Conservation (phyloP, 2,329 filamentous ascomycete genomes). For the Madurella mycetomatis region DNA sequence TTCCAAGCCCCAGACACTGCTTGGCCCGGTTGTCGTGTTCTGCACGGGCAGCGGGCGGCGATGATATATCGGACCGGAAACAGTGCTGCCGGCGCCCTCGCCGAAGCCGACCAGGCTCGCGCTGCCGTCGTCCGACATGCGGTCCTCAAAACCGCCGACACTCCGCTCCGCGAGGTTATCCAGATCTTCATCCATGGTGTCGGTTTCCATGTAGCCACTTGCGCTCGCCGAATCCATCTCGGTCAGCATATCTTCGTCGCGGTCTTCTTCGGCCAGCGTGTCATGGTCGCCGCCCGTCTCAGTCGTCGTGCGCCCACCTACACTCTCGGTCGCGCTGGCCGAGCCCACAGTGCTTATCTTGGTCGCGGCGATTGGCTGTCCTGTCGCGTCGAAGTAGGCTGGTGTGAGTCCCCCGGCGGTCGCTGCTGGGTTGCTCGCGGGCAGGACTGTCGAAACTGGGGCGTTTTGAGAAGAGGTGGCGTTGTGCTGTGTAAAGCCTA, state of each 20-base stretch:
- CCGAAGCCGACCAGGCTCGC: constrained; percentile 87
- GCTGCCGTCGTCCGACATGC: constrained; percentile 79
- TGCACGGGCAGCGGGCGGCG: constrained; percentile 41
- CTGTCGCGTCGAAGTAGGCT: constrained; percentile 76
- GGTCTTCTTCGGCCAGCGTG: constrained; percentile 30
- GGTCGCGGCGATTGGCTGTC: constrained; percentile 62
- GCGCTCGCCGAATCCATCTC: constrained; percentile 44
- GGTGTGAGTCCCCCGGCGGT: constrained; percentile 43
- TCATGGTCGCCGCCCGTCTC: constrained; percentile 54
- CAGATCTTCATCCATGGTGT: constrained; percentile 51
- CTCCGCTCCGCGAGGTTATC: constrained; percentile 47
- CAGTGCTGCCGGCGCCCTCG: constrained; percentile 81
- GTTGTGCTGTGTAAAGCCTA: constrained; percentile 26
- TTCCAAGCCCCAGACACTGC: constrained; percentile 41
- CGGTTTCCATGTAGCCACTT: constrained; percentile 51
- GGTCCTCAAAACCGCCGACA: constrained; percentile 56
- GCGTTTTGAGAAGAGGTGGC: constrained; percentile 43
- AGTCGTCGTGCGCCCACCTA: constrained; percentile 51
- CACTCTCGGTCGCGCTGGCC: constrained; percentile 79
- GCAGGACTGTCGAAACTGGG: constrained; percentile 46
- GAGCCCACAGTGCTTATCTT: constrained; percentile 89
- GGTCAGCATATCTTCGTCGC: constrained; percentile 60
- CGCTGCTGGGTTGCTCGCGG: constrained; percentile 14
- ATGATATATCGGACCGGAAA: constrained; percentile 71
- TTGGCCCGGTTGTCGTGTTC: constrained; percentile 23